Base-by-base conservation (phyloP, 768 basidiomycete genomes). In the Termitomyces sp. region DNA sequence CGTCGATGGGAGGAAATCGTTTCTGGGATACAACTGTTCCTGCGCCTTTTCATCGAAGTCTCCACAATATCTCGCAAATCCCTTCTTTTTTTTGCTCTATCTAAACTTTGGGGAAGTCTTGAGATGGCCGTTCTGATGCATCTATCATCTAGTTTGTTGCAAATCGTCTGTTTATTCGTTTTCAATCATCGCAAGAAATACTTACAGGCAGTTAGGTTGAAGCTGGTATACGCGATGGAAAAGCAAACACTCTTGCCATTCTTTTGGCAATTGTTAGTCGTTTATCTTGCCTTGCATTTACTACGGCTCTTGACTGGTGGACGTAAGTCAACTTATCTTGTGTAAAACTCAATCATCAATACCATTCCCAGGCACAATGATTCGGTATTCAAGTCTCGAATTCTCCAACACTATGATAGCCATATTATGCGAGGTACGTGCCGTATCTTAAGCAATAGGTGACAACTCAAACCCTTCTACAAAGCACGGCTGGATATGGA, bases 101-200 rank as follows among this genome's bases (percentile, higher is more conserved):
- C 60, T 12, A 60, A 67, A 18, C 59, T 69, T 4, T 73, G 69
- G 67, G 34, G 29, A 8, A 62, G 69, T 0, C 24, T 69, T 1
- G 66, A 70, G 47, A 53, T 63, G 5, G 67, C 69, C 4, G 47
- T 73, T 2, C 42, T 68, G 48, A 62, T 68, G 60, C 61, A 70
- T 48, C 53, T 72, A 13, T 67, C 67, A 2, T 65, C 65, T 20
- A 47, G 46, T 9, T 41, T 70, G 15, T 59, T 70, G 12, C 46
- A 59, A 34, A 65, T 63, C n/a, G 68, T 69, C 37, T 16, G 65
- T 55, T 20, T 13, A 13, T 24, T 24, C 28, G 44, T 24, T 20
- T 36, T 18, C 34, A 28, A 3, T 20, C 7, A 20, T 52, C 12
- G 22, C 28, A 34, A 36, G 46, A 45, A 29, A 53, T 31, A 7